A percentile compares a stretch with the other conserved stretches of the same genome.
Evolutionary conservation across 2,329 filamentous ascomycete genomes (phyloP).

Genomic region (Raffaelea albimanens): DNA sequence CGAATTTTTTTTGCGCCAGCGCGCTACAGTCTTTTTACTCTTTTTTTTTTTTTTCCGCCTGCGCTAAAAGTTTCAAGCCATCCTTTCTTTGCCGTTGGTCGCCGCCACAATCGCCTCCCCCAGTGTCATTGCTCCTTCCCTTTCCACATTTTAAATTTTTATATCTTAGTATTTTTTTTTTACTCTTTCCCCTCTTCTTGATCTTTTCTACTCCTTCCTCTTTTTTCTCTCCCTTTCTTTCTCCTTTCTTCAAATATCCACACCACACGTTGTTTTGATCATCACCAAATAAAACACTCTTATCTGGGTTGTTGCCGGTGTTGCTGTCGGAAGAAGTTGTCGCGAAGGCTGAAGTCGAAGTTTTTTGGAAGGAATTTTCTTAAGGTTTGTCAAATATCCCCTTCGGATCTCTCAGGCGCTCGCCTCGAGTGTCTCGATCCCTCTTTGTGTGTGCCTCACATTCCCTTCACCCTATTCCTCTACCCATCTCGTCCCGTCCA

Average conservation of each 20-base stretch:
- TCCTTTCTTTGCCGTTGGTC: conserved; percentile 5
- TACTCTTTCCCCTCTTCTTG: conserved; percentile 12
- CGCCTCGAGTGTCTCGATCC: no score
- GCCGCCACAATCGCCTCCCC: conserved; percentile 9
- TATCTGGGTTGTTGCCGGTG: conserved; percentile 15
- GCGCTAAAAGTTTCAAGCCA: conserved; percentile 4
- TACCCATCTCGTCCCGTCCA: no score
- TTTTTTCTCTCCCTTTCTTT: conserved; percentile 8
- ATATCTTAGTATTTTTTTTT: conserved; percentile 9
- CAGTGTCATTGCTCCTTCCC: conserved; percentile 7
- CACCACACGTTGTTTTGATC: conserved; percentile 6
- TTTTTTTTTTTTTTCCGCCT: conserved; percentile 1
- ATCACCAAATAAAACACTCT: conserved; percentile 8
- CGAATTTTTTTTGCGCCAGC: not conserved
- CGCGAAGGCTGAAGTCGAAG: conserved; percentile 13
- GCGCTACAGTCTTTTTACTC: not conserved
- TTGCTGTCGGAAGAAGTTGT: conserved; percentile 16
- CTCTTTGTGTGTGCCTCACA: no score
- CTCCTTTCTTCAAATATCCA: conserved; percentile 12
- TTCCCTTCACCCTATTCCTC: no score
- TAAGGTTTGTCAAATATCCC: no score
- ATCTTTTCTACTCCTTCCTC: conserved; percentile 13
- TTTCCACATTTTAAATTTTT: conserved; percentile 3
- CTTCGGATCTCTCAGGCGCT: no score
- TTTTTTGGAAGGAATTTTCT: conserved; percentile 4